A percentile compares a stretch with the other conserved stretches of the same genome.
phyloP scores from a whole-genome alignment of 2,329 filamentous ascomycete genomes.

The Albifimbria verrucaria region DNA sequence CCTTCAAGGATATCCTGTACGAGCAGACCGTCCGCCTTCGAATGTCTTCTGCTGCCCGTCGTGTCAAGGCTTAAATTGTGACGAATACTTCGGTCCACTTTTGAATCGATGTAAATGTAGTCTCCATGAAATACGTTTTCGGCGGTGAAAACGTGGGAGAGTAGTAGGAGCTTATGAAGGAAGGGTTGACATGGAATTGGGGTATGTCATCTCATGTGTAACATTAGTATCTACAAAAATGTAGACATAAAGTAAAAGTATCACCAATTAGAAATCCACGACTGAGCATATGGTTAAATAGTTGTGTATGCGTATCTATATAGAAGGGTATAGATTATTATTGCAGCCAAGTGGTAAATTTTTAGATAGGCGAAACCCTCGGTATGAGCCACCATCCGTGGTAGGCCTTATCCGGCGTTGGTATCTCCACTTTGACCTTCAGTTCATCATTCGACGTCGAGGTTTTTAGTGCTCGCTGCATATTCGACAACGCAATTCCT shows the following conservation, averaged over 20 bases:
- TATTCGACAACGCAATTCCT: constrained; percentile 58
- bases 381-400: constrained; percentile 66
- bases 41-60: constrained; percentile 34
- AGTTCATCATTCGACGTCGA: constrained; percentile 23
- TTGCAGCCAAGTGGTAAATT: neutral
- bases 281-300: no score
- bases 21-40: constrained; percentile 72
- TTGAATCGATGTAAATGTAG: no score
- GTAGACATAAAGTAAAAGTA: no score
- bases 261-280: no score
- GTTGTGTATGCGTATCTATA: no score
- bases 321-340: neutral
- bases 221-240: no score
- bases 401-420: constrained; percentile 50
- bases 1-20: constrained; percentile 96
- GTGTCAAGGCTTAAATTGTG: constrained; percentile 25
- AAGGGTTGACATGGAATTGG: no score
- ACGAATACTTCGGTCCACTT: no score
- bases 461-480: constrained; percentile 53
- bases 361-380: constrained; percentile 30
- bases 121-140: no score
- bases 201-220: no score
- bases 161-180: no score
- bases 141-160: no score
- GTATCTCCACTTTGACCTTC: constrained; percentile 49